Evolutionary conservation across 257 asterid species (phyloP), one percentile per base, ranked within the genome.

Genomic region (Plantago elongata): DNA sequence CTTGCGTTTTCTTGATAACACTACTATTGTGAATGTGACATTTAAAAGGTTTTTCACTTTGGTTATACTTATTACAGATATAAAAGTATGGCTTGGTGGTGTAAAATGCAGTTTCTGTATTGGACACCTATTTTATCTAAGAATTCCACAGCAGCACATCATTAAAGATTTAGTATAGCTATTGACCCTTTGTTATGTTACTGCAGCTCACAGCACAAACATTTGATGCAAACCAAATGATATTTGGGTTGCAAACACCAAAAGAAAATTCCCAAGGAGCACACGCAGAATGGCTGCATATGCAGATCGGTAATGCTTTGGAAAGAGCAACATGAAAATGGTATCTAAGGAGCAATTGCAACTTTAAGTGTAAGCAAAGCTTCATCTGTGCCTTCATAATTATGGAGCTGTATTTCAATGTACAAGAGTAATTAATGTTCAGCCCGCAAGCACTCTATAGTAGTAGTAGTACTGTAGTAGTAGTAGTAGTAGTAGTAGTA

Each of bases 211-310:
- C 76, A 22, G 67, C 79, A 42, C 74, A 80, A 42, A 11, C 83
- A 17, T 84, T 80, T 57, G 89, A 91, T 50, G 66, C 81, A 22
- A 68, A 75, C 37, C 86, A 81, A 61, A 82, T 86, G 84, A 71
- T 91, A 47, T 88, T 79, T 40, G 81, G 89, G 47, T 44, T 88
- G 15, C 93, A 84, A 74, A 68, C 87, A 57, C 78, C 85, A 22
- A 79, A 79, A 57, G 95, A 79, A 64, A 82, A 82, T 55, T 71
- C 78, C 11, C 78, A 79, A 67, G 91, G 84, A 63, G 30, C 86
- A 15, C 89, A 79, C 61, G 67, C 80, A 0, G 94, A 88, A 77
- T 88, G 96, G 98, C 94, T 82, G 60, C 95, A 91, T 74, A 82
- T 84, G 92, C 94, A 88, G 76, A 74, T 84, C 14, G 89, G 95